Evolutionary conservation across 805 yeast genomes (phyloP).

Genomic region (Ogataea pilisensis): DNA sequence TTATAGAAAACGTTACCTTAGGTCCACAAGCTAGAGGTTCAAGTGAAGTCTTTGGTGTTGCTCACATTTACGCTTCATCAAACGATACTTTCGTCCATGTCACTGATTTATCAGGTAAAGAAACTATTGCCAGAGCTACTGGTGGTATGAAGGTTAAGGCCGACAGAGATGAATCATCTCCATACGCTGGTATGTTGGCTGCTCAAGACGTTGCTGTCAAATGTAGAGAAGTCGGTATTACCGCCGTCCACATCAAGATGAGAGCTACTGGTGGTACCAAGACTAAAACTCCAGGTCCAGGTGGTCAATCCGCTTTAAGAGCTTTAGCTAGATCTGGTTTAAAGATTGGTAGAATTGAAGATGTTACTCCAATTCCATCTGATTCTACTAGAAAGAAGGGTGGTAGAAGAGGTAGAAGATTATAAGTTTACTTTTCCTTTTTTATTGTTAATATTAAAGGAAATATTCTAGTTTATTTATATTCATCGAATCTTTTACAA

Average conservation of each 20-base stretch:
- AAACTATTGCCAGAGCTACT: conserved; percentile 99
- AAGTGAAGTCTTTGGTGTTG: conserved; percentile 99
- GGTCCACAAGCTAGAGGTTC: conserved; percentile 94
- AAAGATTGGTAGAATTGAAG: conserved; percentile 99
- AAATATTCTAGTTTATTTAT: not conserved
- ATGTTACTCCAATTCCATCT: conserved; percentile 99
- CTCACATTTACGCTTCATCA: conserved; percentile 99
- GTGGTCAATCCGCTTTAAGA: conserved; percentile 99
- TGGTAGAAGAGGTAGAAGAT: conserved; percentile 99
- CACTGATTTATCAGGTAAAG: conserved; percentile 99
- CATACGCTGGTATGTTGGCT: conserved; percentile 99
- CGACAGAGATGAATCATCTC: conserved; percentile 99
- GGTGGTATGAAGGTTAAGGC: conserved; percentile 99
- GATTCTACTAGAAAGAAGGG: conserved; percentile 99
- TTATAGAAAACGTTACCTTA: conserved; percentile 53
- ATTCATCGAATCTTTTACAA: not conserved
- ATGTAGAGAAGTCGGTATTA: conserved; percentile 99
- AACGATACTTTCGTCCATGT: conserved; percentile 99
- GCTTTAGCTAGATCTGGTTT: conserved; percentile 99
- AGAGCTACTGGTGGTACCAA: conserved; percentile 99
- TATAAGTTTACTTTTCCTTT: conserved; percentile 29
- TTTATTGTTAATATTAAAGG: not conserved
- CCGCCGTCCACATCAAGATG: conserved; percentile 98
- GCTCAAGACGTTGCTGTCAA: conserved; percentile 99
- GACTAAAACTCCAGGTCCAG: conserved; percentile 99